Evolutionary conservation across 805 yeast genomes (phyloP).

Genomic region (Phaffomyces opuntiae): DNA sequence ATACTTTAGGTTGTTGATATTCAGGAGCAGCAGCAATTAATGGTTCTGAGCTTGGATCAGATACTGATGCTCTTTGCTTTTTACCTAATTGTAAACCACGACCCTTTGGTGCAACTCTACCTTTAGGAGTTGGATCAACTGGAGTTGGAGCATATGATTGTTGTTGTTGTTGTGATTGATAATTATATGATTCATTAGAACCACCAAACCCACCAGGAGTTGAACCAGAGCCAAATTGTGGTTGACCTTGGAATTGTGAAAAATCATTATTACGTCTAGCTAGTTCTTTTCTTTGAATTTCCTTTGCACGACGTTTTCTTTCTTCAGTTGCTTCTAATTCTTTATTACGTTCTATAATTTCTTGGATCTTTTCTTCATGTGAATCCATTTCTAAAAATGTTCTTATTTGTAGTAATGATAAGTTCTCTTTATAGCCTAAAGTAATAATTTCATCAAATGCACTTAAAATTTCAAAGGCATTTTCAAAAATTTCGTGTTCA

Average conservation of each 20-base stretch:
- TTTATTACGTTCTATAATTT: conserved; percentile 93
- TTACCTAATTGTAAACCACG: conserved; percentile 78
- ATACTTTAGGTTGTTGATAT: conserved; percentile 14
- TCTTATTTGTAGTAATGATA: conserved; percentile 73
- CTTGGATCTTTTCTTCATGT: conserved; percentile 97
- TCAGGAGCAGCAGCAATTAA: conserved; percentile 24
- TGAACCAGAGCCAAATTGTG: conserved; percentile 5
- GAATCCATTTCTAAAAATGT: conserved; percentile 96
- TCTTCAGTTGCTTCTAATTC: conserved; percentile 96
- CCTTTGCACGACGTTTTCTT: conserved; percentile 91
- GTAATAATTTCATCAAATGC: conserved; percentile 93
- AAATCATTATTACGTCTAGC: conserved; percentile 41
- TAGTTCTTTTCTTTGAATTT: conserved; percentile 73
- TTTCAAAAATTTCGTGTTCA: conserved; percentile 74
- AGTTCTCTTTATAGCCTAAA: conserved; percentile 84
- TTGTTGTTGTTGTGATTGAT: conserved; percentile 8
- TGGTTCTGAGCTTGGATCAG: conserved; percentile 23
- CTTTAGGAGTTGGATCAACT: conserved; percentile 16
- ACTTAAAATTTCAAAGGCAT: conserved; percentile 81
- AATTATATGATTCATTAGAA: conserved; percentile 8
- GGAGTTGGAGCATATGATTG: conserved; percentile 19
- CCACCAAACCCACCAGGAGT: conserved; percentile 4
- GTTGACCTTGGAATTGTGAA: conserved; percentile 1
- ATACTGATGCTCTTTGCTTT: conserved; percentile 19
- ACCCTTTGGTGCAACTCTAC: conserved; percentile 40